Evolutionary conservation across 2,329 filamentous ascomycete species (phyloP), one percentile per base, ranked within the genome.

Genomic region (Clonostachys chloroleuca): DNA sequence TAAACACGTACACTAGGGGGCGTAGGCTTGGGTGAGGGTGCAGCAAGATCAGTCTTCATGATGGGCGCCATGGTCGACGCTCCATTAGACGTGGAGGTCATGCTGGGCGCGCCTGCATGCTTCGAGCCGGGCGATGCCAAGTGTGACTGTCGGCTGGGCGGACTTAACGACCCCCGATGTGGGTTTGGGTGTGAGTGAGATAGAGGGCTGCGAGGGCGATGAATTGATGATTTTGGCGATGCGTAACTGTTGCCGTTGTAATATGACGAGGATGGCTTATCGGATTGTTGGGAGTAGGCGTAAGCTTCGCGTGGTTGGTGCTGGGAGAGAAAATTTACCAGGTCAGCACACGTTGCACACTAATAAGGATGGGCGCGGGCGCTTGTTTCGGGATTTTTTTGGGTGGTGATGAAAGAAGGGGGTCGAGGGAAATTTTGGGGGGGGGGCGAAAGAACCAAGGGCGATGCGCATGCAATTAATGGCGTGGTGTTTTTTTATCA

Each of bases 241-340:
- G 69, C 69, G 60, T 77, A 75, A 55, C 61, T 61, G 50, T 66
- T 62, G 51, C 67, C 66, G 67, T 73, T 75, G 61, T 74, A 74
- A 54, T 78, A 80, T 30, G 24, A 30, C 42, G 73, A 58, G 34
- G 62, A 49, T 45, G 63, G 67, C 40, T 73, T 64, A 49, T 78
- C 74, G 51, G 62, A 58, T 40, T 71, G 50, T 52, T 65, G 63
- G 43, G 70, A 59, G 60, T 78, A 77, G 47, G 60, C 63, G 65
- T 79, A 80, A 34, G 71, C 60, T 54, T 81, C 78, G 60, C 70
- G 76, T 59, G 66, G 62, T 75, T 79, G 60, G 42, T 49, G 50
- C 18, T 44, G 44, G 48, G 24, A 30, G 9, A 30, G 52, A 56
- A 57, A 51, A 55, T 58, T 55, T 50, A 54, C 49, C 47, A 17